Conservation (phyloP, 352 stramenopile genomes). For the Phytophthora kernoviae region DNA sequence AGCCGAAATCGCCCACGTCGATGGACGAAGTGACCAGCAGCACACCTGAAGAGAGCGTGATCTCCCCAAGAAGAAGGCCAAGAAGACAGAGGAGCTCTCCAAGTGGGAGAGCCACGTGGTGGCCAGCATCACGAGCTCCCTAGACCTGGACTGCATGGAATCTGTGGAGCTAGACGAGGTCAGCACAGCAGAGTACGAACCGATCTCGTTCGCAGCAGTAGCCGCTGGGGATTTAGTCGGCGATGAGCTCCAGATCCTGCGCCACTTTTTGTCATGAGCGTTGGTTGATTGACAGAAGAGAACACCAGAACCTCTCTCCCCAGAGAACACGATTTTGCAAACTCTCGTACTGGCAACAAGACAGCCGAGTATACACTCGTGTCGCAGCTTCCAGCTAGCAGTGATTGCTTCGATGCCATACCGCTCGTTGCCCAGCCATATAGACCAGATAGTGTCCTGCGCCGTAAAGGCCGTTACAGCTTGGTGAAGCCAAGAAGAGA, state of each 20-base stretch:
- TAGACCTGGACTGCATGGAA: slow-evolving; percentile 22
- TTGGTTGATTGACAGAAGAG: neutral
- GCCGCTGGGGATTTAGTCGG: slow-evolving; percentile 27
- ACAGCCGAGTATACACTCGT: too few relatives aligned
- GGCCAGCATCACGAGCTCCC: slow-evolving; percentile 26
- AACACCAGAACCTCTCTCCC: too few relatives aligned
- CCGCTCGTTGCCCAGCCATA: too few relatives aligned
- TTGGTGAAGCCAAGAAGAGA: too few relatives aligned
- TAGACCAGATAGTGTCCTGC: too few relatives aligned
- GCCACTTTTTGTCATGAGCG: slow-evolving; percentile 47
- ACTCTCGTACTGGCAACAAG: too few relatives aligned
- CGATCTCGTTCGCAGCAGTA: slow-evolving; percentile 28
- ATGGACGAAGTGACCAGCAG: slow-evolving; percentile 33
- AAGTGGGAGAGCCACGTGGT: slow-evolving; percentile 42
- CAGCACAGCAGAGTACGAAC: slow-evolving; percentile 18
- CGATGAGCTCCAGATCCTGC: slow-evolving; percentile 51
- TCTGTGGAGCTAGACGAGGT: slow-evolving; percentile 1
- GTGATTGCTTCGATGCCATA: too few relatives aligned
- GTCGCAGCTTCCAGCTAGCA: too few relatives aligned
- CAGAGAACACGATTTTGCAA: too few relatives aligned
- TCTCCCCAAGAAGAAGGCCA: slow-evolving; percentile 61
- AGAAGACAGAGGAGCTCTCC: slow-evolving; percentile 25
- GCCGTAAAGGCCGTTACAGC: too few relatives aligned
- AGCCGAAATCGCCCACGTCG: slow-evolving; percentile 37
- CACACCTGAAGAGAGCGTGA: slow-evolving; percentile 31